Evolutionary conservation across 768 basidiomycete species (phyloP), one percentile per base, ranked within the genome.

Genomic region (Sarcomyxa edulis): DNA sequence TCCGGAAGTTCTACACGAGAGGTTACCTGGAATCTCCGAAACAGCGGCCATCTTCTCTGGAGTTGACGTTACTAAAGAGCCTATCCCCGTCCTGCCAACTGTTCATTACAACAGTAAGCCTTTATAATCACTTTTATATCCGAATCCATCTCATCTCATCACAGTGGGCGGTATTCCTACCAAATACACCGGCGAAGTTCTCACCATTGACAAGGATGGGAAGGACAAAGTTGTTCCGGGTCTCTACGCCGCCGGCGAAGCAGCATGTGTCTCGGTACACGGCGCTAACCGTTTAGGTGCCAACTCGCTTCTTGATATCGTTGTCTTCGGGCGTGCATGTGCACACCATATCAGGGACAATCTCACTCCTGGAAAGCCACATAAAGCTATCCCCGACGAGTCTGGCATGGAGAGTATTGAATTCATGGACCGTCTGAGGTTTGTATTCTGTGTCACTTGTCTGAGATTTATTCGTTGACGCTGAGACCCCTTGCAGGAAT

Each of bases 151-250:
- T 24, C 21, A 2, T 37, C 37, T 10, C 36, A 12, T 22, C 48
- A 25, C 35, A 91, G 93, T 97, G 95, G 96, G 96, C 67, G 96
- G 96, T 71, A 97, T 99, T 62, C 96, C 96, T 39, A 98, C 96
- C 39, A 89, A 78, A 58, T 99, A 93, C 69, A 99, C 96, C 39
- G 96, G 96, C 49, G 96, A 99, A 62, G 96, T 90, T 49, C 59
- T 99, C 51, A 97, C 92, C 19, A 58, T 78, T 43, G 91, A 94
- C 60, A 71, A 82, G 65, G 69, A 86, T 39, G 96, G 95, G 52
- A 85, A 96, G 22, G 96, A 99, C 64, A 75, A 87, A 61, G 66
- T 94, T 42, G 96, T 99, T 21, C 93, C 94, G 38, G 96, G 96
- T 49, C 72, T 99, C 3, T 99, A 98, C 63, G 96, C 96, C 43